Evolutionary conservation across 305 asterid species (phyloP), one percentile per base, ranked within the genome.

Genomic region (Rubia peregrina): DNA sequence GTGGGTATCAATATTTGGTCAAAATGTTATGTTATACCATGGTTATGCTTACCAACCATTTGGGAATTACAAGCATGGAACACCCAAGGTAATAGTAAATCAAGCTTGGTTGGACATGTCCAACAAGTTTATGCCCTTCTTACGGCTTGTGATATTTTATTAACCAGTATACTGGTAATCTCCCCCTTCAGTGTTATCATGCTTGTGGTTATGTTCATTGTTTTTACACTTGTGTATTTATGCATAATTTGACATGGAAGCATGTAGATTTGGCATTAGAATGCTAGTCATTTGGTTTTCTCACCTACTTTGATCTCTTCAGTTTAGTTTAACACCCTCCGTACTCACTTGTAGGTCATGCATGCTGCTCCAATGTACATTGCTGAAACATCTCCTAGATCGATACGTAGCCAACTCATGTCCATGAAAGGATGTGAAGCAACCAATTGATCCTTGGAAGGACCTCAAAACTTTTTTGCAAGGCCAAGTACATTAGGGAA

Each of bases 341-440:
- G 71, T 65, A 74, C 38, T 19, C 40, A 51, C 41, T 77, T 59
- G 65, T 65, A 90, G 98, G 97, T 97, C 78, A 92, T 90, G 98
- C 98, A 92, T 83, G 95, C 98, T 77, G 98, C 98, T 84, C 96
- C 97, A 48, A 88, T 92, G 95, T 92, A 89, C 81, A 92, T 92
- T 82, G 94, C 97, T 46, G 97, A 92, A 86, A 92, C 97, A 76
- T 85, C 98, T 81, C 95, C 98, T 80, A 81, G 82, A 80, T 93
- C 82, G 79, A 92, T 92, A 79, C 91, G 98, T 48, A 97, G 98
- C 60, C 87, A 36, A 72, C 83, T 92, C 68, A 89, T 92, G 77
- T 92, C 98, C 72, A 91, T 92, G 61, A 90, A 92, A 74, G 97
- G 36, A 0, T 30, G 36, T 30, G 36, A 30, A 30, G 36, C 36